These are phyloP conservation scores for Naematelia encephala DNA, from an alignment of 768 basidiomycete species.

Conservation along the genomic window DNA sequence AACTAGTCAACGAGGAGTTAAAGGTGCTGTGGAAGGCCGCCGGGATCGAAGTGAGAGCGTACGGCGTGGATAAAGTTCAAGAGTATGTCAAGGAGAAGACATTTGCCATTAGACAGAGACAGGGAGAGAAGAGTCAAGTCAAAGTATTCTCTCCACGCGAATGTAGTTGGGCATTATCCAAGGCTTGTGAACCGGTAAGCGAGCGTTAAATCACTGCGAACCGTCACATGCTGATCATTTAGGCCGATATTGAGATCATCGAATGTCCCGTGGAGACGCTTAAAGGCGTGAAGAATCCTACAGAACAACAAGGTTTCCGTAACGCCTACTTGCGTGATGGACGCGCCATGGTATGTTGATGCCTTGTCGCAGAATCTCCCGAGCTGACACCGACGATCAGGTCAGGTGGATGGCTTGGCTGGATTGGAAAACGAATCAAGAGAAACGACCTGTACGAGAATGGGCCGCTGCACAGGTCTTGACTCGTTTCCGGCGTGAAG, in stretches of 20 bases:
- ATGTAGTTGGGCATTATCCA: slow-evolving; percentile 21
- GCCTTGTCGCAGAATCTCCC: not conserved
- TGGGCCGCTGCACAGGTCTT: slow-evolving; percentile 85
- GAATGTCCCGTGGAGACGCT: slow-evolving; percentile 68
- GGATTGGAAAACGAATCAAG: slow-evolving; percentile 69
- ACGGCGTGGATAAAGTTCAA: slow-evolving; percentile 61
- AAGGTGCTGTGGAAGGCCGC: slow-evolving; percentile 14
- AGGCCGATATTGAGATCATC: slow-evolving; percentile 53
- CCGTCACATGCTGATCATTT: slow-evolving; percentile 6
- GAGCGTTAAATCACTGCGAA: not conserved
- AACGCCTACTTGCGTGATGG: slow-evolving; percentile 88
- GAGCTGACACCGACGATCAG: slow-evolving; percentile 17
- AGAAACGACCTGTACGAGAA: slow-evolving; percentile 75
- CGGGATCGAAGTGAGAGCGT: slow-evolving; percentile 49
- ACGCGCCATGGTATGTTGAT: slow-evolving; percentile 56
- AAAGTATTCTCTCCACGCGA: slow-evolving; percentile 33
- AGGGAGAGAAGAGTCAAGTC: slow-evolving; percentile 13
- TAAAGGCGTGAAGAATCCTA: slow-evolving; percentile 84
- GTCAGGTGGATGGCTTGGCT: slow-evolving; percentile 81
- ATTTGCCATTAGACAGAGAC: slow-evolving; percentile 16
- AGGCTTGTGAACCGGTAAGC: slow-evolving; percentile 51
- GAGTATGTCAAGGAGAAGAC: slow-evolving; percentile 25
- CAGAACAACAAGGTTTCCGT: slow-evolving; percentile 76
- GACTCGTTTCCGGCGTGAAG: slow-evolving; percentile 35
- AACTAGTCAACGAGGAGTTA: slow-evolving; percentile 21